A percentile compares a stretch with the other conserved stretches of the same genome.
Evolutionary conservation across 371 early-diverging fungal genomes (phyloP).

Genomic region (Syncephalastrum contaminatum): DNA sequence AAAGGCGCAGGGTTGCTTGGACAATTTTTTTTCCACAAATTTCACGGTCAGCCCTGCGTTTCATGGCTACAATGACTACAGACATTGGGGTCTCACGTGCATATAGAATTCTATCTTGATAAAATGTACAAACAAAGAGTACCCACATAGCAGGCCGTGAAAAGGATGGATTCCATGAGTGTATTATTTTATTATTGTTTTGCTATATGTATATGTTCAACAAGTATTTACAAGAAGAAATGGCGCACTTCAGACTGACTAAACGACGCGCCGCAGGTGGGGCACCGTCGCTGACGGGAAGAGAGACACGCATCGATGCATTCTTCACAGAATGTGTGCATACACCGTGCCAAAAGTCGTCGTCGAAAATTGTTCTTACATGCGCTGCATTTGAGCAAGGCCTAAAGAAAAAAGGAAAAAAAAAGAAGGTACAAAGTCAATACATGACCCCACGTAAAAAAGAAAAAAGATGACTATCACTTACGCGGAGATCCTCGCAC

Average conservation of each 20-base stretch:
- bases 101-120: too few species aligned
- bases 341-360: constrained; percentile 80
- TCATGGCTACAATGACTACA: too few species aligned
- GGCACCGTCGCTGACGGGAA: constrained; percentile 97
- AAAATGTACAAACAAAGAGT: too few species aligned
- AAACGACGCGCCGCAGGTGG: constrained; percentile 95
- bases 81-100: too few species aligned
- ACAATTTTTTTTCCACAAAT: too few species aligned
- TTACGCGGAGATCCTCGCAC: constrained; percentile 43
- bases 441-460: not conserved
- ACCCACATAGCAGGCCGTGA: too few species aligned
- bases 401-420: constrained; percentile 39
- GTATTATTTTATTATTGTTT: too few species aligned
- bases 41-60: too few species aligned
- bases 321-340: constrained; percentile 96
- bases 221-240: constrained; percentile 72
- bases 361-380: constrained; percentile 86
- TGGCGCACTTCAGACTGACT: constrained; percentile 86
- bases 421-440: not conserved
- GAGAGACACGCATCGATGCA: constrained; percentile 90
- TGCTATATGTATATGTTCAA: too few species aligned
- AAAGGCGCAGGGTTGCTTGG: not conserved
- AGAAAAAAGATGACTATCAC: not conserved
- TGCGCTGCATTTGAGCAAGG: constrained; percentile 83
- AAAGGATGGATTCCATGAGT: too few species aligned